Conservation (phyloP, 176 grass and related monocot genomes). For the Thalia dealbata region DNA sequence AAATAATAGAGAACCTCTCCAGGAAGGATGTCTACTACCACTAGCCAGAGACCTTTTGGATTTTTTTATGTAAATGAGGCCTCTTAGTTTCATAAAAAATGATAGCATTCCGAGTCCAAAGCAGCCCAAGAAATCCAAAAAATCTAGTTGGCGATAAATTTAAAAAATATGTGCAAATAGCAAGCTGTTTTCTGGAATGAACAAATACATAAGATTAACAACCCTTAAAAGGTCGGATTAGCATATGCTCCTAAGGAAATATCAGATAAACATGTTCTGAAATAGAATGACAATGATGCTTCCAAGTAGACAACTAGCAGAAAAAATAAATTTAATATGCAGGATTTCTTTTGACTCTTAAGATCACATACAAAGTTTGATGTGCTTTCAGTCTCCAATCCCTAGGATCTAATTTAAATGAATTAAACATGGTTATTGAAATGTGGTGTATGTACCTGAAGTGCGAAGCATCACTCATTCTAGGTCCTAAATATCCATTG, state of each 20-base stretch:
- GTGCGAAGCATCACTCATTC: not conserved
- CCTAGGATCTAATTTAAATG: not conserved
- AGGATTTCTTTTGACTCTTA: not conserved
- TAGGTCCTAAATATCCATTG: not conserved
- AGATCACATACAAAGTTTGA: not conserved
- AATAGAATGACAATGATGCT: not conserved
- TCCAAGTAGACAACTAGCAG: not conserved
- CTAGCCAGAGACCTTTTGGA: not conserved
- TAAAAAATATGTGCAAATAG: not conserved
- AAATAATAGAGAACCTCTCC: not conserved
- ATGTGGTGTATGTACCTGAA: not conserved
- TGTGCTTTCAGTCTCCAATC: not conserved
- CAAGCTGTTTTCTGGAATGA: not conserved
- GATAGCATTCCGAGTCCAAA: not conserved
- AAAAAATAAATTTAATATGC: not conserved
- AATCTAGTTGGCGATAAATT: not conserved
- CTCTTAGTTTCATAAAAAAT: not conserved
- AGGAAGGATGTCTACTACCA: not conserved
- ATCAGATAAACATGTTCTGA: not conserved
- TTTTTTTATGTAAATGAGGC: no score
- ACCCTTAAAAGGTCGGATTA: not conserved
- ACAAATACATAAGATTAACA: not conserved
- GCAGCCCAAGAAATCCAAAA: not conserved
- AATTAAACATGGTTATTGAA: not conserved
- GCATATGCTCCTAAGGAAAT: not conserved